Evolutionary conservation across 2,329 filamentous ascomycete species (phyloP), one percentile per base, ranked within the genome.

Genomic region (Ophiocordyceps camponoti-floridani): DNA sequence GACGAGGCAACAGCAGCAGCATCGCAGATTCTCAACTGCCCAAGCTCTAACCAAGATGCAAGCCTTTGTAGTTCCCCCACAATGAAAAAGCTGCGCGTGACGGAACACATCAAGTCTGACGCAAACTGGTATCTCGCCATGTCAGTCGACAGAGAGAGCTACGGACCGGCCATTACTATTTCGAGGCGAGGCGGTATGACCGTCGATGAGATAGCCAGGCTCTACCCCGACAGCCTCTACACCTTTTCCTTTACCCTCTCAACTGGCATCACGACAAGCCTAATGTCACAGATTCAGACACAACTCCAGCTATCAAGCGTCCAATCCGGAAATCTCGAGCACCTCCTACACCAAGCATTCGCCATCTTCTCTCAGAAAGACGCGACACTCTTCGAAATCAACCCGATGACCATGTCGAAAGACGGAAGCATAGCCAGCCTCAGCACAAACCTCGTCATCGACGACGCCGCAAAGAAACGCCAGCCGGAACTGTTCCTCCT

Each of bases 301-400:
- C 42, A 33, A 4, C 40, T 58, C 2, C 9, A 33, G 0, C 38
- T 48, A 7, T 26, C 42, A 1, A 16, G 16, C 0, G 4, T 38
- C 1, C 45, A 51, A 1, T 16, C 28, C 2, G 14, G 43, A 1
- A 51, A 49, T 8, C 47, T 63, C 4, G n/a, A 46, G 1, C 14
- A 37, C 1, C 49, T 59, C 4, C 47, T 59, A 4, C 42, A 19
- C 1, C 44, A 47, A 1, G 35, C 64, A 7, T 57, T 54, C 43
- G 46, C 37, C 0, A 56, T 73, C 2, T 75, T 75, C 47, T 49
- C 50, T 1, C 56, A 63, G 11, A 64, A 63, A 26, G 69, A 75
- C 43, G 71, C 68, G 0, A 68, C 62, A 5, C 54, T 63, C 0
- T 53, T 73, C 2, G 65, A 70, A 45, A 54, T 68, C 6, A 60